These are phyloP conservation scores for Gastrodia elata DNA, from an alignment of 106 monocot species.

Conservation along the genomic window DNA sequence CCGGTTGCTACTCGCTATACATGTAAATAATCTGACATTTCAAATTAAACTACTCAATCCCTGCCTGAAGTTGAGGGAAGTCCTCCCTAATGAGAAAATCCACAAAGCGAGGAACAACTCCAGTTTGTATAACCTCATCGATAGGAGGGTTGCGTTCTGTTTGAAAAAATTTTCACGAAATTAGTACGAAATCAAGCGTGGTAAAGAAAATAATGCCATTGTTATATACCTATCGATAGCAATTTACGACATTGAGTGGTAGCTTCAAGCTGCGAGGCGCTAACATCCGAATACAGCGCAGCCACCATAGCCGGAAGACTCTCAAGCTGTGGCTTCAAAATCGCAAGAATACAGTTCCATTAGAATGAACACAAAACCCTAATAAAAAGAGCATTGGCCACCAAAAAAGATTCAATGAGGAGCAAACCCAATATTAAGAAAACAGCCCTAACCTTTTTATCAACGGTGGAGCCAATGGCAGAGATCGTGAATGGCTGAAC, in stretches of 20 bases:
- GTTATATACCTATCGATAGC: constrained; percentile 50
- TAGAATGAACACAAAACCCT: neutral
- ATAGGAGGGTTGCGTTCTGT: constrained; percentile 66
- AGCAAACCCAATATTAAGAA: neutral
- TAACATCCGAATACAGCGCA: constrained; percentile 46
- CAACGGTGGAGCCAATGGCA: constrained; percentile 13
- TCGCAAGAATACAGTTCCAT: neutral
- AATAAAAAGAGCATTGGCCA: neutral
- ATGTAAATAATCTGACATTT: neutral
- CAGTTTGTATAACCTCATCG: constrained; percentile 60
- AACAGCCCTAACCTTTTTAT: constrained; percentile 34
- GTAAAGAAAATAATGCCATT: neutral
- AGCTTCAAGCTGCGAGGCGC: constrained; percentile 36
- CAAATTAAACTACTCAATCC: neutral
- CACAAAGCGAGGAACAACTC: constrained; percentile 66
- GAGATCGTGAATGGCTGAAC: constrained; percentile 19
- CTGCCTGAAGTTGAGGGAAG: constrained; percentile 71
- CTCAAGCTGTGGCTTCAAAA: constrained; percentile 26
- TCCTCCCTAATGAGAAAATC: constrained; percentile 61
- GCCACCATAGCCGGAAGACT: constrained; percentile 58
- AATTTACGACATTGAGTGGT: constrained; percentile 68
- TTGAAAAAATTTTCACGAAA: constrained; percentile 5
- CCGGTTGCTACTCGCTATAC: neutral
- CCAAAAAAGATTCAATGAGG: constrained; percentile 6
- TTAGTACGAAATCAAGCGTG: neutral